phyloP scores from a whole-genome alignment of 345 rosid genomes.

The Acer campestre region DNA sequence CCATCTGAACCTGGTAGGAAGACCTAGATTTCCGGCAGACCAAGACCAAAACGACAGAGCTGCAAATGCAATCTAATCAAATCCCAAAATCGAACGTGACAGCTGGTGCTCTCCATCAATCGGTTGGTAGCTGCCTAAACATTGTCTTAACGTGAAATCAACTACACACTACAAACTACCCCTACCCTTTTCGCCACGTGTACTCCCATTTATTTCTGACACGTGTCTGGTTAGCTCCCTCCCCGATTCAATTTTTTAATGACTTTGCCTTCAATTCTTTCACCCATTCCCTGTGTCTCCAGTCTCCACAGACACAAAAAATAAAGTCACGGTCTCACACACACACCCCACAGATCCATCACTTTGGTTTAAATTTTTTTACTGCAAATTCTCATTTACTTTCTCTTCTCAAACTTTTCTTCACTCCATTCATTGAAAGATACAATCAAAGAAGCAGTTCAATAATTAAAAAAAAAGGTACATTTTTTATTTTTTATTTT shows the following conservation, averaged over 20 bases:
- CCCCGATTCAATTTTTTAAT: not conserved
- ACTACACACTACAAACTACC: not conserved
- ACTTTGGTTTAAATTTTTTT: no score
- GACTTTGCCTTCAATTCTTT: conserved; percentile 27
- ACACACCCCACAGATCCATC: no score
- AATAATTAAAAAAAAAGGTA: no score
- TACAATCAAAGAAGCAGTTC: no score
- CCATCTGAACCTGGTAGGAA: not conserved
- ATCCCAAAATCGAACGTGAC: not conserved
- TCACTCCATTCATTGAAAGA: no score
- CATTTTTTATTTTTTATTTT: no score
- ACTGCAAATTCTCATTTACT: no score
- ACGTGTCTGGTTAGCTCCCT: not conserved
- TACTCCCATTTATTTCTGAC: not conserved
- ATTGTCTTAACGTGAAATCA: conserved; percentile 19
- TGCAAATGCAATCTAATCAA: no score
- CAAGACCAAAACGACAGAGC: no score
- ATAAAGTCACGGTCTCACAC: not conserved
- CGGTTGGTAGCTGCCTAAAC: not conserved
- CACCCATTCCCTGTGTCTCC: conserved; percentile 27
- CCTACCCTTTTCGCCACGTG: not conserved
- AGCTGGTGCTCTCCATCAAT: not conserved
- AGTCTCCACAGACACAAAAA: not conserved
- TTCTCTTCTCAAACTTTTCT: no score
- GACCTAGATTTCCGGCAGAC: conserved; percentile 8